These are phyloP conservation scores for Daldinia sp. DNA, from an alignment of 2,329 filamentous ascomycete genomes.

Conservation along the genomic window DNA sequence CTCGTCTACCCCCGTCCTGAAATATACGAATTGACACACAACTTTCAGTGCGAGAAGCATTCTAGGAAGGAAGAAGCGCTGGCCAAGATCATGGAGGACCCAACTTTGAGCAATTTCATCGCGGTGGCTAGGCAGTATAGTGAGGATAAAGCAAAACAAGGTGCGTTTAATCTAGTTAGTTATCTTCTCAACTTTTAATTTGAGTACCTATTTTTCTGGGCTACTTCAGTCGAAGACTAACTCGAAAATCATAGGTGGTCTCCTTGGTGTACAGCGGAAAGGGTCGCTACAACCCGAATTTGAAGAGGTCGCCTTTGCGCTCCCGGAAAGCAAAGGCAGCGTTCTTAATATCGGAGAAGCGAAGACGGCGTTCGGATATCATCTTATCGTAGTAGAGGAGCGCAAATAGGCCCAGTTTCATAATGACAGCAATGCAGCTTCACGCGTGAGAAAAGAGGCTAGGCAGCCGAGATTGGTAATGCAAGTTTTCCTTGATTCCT, in stretches of 20 bases:
- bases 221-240: neutral
- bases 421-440: slow-evolving; percentile 26
- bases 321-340: slow-evolving; percentile 62
- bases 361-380: slow-evolving; percentile 80
- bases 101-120: slow-evolving; percentile 72
- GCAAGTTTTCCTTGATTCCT: slow-evolving; percentile 52
- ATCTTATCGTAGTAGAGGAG: slow-evolving; percentile 79
- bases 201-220: neutral
- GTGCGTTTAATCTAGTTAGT: slow-evolving; percentile 46
- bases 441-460: slow-evolving; percentile 12
- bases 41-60: slow-evolving; percentile 72
- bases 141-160: slow-evolving; percentile 78
- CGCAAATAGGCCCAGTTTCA: slow-evolving; percentile 52
- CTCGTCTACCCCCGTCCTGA: neutral
- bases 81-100: slow-evolving; percentile 64
- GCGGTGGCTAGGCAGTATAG: slow-evolving; percentile 76
- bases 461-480: slow-evolving; percentile 25
- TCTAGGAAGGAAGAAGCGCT: slow-evolving; percentile 80
- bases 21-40: neutral
- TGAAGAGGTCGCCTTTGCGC: slow-evolving; percentile 74
- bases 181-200: neutral
- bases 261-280: slow-evolving; percentile 76
- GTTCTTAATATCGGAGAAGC: slow-evolving; percentile 71
- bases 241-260: slow-evolving; percentile 61
- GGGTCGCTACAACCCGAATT: slow-evolving; percentile 74